Evolutionary conservation across 495 filamentous ascomycete species (phyloP), one percentile per base, ranked within the genome.

Genomic region (Melanomma pulvis-pyrius): DNA sequence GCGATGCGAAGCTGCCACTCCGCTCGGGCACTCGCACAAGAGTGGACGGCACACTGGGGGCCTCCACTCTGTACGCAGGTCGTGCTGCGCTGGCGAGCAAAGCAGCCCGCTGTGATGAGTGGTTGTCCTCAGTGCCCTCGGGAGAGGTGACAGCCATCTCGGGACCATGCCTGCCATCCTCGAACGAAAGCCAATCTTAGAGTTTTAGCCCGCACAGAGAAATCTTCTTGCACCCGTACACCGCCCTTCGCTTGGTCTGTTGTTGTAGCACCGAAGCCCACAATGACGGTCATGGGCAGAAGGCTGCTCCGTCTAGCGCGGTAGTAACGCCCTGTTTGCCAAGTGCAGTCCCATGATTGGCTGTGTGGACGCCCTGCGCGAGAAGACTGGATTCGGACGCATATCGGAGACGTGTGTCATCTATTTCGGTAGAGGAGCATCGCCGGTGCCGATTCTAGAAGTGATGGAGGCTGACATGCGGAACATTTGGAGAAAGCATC

Each of bases 321-420:
- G 53, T 29, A 50, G 19, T 28, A 11, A 22, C n/a, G 60, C 49
- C 25, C 7, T 55, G 55, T 59, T 59, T 59, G 62, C 19, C 36
- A 21, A 51, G 19, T n/a, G 32, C 44, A 8, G 46, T 44, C 19
- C 48, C 58, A 53, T 57, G 49, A 67, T 67, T 59, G 50, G 64
- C 52, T 51, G 12, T 32, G 21, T 22, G 19, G 15, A 60, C 30
- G 15, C 30, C 52, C 52, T 34, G 28, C 53, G 28, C 21, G 60
- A 47, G 36, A 39, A 28, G 22, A 29, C 47, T 29, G 32, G 44
- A n/a, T 32, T 61, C 61, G 61, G 67, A 32, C 22, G 55, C 61
- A 61, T 65, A 65, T 70, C 67, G 67, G 67, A 70, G 65, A 54
- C 61, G 53, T 61, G 60, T 63, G 56, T 49, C 56, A 65, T 51